Evolutionary conservation across 2,329 filamentous ascomycete species (phyloP), one percentile per base, ranked within the genome.

Genomic region (Aspergillus uvarum): DNA sequence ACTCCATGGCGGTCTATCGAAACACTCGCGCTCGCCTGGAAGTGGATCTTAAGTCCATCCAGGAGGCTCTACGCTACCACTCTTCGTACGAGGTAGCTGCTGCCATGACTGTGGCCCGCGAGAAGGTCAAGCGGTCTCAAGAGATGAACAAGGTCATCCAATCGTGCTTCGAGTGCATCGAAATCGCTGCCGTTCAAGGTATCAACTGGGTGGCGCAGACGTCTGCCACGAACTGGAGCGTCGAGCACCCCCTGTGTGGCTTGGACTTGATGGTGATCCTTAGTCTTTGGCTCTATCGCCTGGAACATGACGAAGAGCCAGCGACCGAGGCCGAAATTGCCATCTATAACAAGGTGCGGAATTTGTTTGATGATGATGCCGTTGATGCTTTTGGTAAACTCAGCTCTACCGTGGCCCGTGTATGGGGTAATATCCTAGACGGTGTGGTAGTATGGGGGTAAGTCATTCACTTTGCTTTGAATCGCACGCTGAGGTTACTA

Each of bases 361-460:
- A 88, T 76, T 82, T 98, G 61, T 69, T 96, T 72, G 91, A 95
- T 70, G 94, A 96, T 72, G 93, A 98, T 72, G 87, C 91, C 56
- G 89, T 94, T 60, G 91, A 96, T 71, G 83, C 87, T 24, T 91
- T 91, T 75, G 89, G 89, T 55, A 93, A 96, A 75, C 82, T 99
- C 68, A 97, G 94, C 81, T 95, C 93, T n/a, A 92, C 92, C 55
- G 94, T 99, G 48, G 93, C 94, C 64, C 88, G 91, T 70, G 87
- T 98, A 50, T 99, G 95, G 95, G 95, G 94, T 70, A 94, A 92
- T 65, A 97, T 98, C 89, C 88, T 98, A 66, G 95, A 98, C 74
- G 95, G 97, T 79, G 95, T 98, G 64, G 94, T 98, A 68, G 95
- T 99, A 62, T 98, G 95, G 95, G 95, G 95, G 92, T 96, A 89